A percentile compares a stretch with the other conserved stretches of the same genome.
These are phyloP conservation scores for Tulasnella sp. DNA, from an alignment of 768 basidiomycete genomes.

Conservation along the genomic window DNA sequence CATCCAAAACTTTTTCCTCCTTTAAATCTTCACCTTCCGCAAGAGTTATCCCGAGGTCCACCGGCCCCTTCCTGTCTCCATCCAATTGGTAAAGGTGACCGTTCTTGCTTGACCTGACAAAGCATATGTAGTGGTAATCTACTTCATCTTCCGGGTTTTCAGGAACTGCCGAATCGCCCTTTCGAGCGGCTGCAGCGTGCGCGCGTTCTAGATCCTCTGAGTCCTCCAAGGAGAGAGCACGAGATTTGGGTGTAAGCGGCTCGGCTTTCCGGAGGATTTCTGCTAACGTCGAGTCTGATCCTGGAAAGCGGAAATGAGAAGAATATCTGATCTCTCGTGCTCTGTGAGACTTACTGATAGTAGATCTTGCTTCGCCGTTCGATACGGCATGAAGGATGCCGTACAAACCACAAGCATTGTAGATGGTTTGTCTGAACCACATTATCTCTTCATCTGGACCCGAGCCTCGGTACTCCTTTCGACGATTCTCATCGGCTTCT, in stretches of 20 bases:
- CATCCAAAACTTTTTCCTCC: background rate
- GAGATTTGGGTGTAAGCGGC: conserved; percentile 4
- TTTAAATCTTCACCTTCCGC: conserved; percentile 10
- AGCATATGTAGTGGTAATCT: conserved; percentile 16
- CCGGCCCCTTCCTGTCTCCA: conserved; percentile 12
- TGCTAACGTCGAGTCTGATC: conserved; percentile 4
- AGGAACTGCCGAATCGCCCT: conserved; percentile 12
- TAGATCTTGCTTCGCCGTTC: conserved; percentile 4
- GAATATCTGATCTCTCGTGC: background rate
- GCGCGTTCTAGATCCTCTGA: conserved; percentile 9
- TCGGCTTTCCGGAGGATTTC: background rate
- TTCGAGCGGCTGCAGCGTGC: background rate
- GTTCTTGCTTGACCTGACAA: conserved; percentile 7
- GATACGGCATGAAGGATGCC: conserved; percentile 14
- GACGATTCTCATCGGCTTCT: background rate
- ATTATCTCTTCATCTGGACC: conserved; percentile 4
- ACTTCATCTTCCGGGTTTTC: conserved; percentile 16
- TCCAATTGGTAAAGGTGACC: conserved; percentile 17
- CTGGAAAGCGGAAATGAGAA: background rate
- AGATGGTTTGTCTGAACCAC: conserved; percentile 16
- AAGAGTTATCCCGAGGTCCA: background rate
- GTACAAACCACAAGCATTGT: conserved; percentile 18
- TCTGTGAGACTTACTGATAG: background rate
- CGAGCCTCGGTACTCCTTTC: conserved; percentile 6
- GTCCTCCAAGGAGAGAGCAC: conserved; percentile 13